Base-by-base conservation (phyloP, 345 rosid species). In the Lepidium didymum region DNA sequence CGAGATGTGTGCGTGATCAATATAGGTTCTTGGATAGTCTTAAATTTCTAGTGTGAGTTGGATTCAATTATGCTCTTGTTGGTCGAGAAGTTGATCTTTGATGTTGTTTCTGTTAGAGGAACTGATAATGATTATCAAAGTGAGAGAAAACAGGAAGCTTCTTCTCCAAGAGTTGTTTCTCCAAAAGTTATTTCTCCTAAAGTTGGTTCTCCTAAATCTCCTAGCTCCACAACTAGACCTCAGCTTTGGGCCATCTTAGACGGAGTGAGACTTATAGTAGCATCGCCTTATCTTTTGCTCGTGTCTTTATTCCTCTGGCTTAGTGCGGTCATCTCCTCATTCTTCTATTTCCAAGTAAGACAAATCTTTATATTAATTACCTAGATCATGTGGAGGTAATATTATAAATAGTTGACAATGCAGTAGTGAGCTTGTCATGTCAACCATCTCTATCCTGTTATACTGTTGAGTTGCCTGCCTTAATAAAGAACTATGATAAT, bases 331-430 rank as follows among this genome's bases (percentile, higher is more conserved):
- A 85, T 87, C 65, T 92, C 96, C 40, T 92, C 98, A 46, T 92
- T 92, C 84, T 87, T 92, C 84, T 90, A 92, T 77, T 92, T 92
- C 81, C 98, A 92, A 84, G 96, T 92, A 81, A 70, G 75, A 59
- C 9, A 61, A 27, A 6, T 25, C 31, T 33, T 19, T 7, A 10
- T n/a, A 40, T 0, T 41, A 18, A 21, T 56, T 35, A 35, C 14
- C 10, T 45, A 10, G 21, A 41, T 52, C 49, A 37, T 25, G 38
- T 23, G 15, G 15, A 65, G 29, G 50, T 65, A 29, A 4, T 38
- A 29, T 50, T 49, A 64, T 10, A 64, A 29, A 12, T 27, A 51
- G 50, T 15, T 51, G 19, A 25, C 25, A 4, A 50, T 50, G 35
- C 15, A 56, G 13, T 31, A 56, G 34, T 43, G 34, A 27, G 45